Percentiles rank a stretch among this genome's conserved stretches.
Conservation (phyloP, 202 grass and related monocot genomes). For the Digitaria exilis region DNA sequence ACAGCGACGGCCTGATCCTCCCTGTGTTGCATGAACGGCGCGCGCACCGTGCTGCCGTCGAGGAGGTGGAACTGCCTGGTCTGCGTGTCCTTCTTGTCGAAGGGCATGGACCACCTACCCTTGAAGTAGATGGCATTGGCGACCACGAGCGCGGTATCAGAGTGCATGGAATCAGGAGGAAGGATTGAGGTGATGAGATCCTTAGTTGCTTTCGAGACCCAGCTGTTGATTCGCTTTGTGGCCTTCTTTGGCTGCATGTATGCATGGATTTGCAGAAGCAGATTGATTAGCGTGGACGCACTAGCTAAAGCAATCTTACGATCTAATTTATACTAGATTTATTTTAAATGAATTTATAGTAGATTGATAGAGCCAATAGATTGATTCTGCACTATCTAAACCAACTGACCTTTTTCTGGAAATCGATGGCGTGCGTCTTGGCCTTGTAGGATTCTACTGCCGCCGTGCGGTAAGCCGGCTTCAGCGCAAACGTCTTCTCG, state of each 20-base stretch:
- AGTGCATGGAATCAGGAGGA: background rate
- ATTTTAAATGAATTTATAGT: too few species aligned
- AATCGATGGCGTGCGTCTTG: background rate
- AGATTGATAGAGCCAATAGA: too few species aligned
- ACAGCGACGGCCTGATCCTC: too few species aligned
- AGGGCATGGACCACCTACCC: too few species aligned
- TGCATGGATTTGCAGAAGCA: background rate
- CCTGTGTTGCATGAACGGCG: too few species aligned
- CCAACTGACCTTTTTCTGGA: background rate
- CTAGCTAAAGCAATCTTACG: background rate
- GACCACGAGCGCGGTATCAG: background rate
- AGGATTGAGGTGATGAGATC: conserved; percentile 17
- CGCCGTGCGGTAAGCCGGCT: background rate
- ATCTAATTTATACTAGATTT: too few species aligned
- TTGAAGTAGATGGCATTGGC: too few species aligned
- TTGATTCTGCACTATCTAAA: too few species aligned
- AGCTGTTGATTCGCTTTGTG: conserved; percentile 1
- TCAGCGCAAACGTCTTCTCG: background rate
- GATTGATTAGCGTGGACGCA: background rate
- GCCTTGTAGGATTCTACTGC: conserved; percentile 6
- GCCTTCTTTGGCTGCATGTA: background rate
- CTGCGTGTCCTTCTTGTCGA: too few species aligned
- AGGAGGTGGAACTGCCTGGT: background rate
- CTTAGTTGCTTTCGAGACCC: conserved; percentile 6
- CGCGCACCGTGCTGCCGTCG: background rate